phyloP scores from a whole-genome alignment of 2,329 filamentous ascomycete species.

The Malbranchea zuffiana region DNA sequence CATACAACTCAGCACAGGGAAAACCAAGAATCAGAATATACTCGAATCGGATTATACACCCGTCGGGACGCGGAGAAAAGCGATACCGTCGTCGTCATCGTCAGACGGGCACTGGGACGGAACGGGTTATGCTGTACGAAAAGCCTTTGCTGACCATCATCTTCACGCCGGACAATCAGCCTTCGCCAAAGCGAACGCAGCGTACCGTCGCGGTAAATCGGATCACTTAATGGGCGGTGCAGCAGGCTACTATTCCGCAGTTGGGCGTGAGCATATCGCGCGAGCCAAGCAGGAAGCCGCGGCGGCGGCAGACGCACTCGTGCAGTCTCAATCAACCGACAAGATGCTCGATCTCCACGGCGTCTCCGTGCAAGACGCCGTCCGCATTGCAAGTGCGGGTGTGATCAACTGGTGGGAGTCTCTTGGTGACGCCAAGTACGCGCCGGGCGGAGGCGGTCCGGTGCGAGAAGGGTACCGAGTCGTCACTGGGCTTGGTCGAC shows the following conservation, averaged over 20 bases:
- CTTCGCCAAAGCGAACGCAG: constrained; percentile 47
- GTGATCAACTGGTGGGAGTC: constrained; percentile 66
- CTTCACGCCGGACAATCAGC: constrained; percentile 40
- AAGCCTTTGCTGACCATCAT: constrained; percentile 35
- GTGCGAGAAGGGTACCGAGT: constrained; percentile 55
- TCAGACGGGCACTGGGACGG: neutral
- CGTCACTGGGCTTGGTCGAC: constrained; percentile 69
- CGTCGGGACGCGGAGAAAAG: constrained; percentile 1
- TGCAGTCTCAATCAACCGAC: constrained; percentile 53
- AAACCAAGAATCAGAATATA: constrained; percentile 37
- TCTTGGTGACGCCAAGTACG: constrained; percentile 54
- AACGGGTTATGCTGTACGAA: constrained; percentile 19
- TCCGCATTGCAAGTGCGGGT: constrained; percentile 60
- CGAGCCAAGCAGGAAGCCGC: constrained; percentile 49
- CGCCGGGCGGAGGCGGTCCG: constrained; percentile 32
- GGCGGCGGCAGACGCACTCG: constrained; percentile 59
- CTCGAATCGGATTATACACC: constrained; percentile 3
- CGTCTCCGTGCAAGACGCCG: constrained; percentile 67
- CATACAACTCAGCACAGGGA: constrained; percentile 38
- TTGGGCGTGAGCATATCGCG: constrained; percentile 54
- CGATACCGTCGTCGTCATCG: neutral
- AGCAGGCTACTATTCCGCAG: constrained; percentile 62
- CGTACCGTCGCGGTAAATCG: constrained; percentile 53
- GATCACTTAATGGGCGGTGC: constrained; percentile 64
- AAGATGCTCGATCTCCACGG: constrained; percentile 69